Evolutionary conservation across 225 moss, liverwort and hornwort species (phyloP).

Genomic region (Marchantia paleacea): DNA sequence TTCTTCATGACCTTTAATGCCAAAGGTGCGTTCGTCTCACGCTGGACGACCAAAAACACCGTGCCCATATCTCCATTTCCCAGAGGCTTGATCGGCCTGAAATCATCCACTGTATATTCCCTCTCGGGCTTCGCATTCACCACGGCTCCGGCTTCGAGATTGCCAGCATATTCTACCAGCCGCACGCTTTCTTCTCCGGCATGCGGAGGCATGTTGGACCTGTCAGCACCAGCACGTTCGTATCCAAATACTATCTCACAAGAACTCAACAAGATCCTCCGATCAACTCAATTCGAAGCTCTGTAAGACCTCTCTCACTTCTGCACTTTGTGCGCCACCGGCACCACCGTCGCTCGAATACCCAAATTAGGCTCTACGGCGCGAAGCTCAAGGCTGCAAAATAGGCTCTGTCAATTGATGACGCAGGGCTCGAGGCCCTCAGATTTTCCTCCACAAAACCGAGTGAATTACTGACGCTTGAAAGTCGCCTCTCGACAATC

Average conservation of each 20-base stretch:
- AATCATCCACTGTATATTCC: slow-evolving; percentile 30
- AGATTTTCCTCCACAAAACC: too few relatives aligned
- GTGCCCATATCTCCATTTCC: slow-evolving; percentile 56
- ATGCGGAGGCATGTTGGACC: slow-evolving; percentile 36
- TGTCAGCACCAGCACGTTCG: not conserved
- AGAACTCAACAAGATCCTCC: not conserved
- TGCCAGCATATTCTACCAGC: not conserved
- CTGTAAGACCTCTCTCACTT: too few relatives aligned
- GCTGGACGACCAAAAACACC: slow-evolving; percentile 36
- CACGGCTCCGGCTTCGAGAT: slow-evolving; percentile 6
- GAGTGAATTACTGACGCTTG: too few relatives aligned
- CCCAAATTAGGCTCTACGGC: too few relatives aligned
- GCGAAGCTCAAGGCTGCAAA: too few relatives aligned
- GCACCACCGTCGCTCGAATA: too few relatives aligned
- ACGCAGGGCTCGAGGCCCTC: too few relatives aligned
- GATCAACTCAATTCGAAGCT: not conserved
- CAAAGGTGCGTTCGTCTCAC: slow-evolving; percentile 28
- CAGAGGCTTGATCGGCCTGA: slow-evolving; percentile 37
- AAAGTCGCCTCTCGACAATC: not conserved
- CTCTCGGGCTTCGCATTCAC: not conserved
- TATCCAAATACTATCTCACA: not conserved
- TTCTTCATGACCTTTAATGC: slow-evolving; percentile 60
- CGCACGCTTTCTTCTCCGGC: slow-evolving; percentile 15
- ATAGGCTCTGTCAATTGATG: too few relatives aligned
- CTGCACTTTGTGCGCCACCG: too few relatives aligned